Conservation (phyloP, 108 stramenopile species). For the Discostella pseudostelligera region DNA sequence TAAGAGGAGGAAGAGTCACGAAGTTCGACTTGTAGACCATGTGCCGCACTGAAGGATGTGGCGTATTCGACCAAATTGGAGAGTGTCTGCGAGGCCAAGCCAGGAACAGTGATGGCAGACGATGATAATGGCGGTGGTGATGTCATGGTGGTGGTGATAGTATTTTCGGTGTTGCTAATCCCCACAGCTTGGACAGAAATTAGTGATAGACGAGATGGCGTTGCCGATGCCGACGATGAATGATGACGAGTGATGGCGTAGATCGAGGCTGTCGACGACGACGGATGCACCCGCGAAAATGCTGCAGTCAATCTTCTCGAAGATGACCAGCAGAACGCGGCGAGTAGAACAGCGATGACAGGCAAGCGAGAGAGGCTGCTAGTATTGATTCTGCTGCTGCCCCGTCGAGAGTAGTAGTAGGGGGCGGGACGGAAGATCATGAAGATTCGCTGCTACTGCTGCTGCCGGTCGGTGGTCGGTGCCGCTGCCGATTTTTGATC, state of each 20-base stretch:
- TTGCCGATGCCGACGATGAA: not conserved
- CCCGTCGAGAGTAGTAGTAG: too few species aligned
- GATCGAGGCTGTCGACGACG: not conserved
- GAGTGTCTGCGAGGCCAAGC: constrained; percentile 6
- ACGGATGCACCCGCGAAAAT: not conserved
- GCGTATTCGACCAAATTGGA: constrained; percentile 36
- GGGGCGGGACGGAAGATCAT: too few species aligned
- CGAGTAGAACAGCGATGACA: too few species aligned
- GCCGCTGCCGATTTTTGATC: too few species aligned
- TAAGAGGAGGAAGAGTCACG: too few species aligned
- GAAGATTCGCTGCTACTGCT: too few species aligned
- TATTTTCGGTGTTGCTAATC: not conserved
- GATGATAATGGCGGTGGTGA: not conserved
- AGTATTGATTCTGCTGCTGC: too few species aligned
- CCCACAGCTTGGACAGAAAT: not conserved
- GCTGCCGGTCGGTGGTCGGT: too few species aligned
- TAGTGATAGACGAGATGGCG: not conserved
- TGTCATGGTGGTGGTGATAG: not conserved
- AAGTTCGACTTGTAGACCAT: constrained; percentile 58
- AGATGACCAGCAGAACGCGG: too few species aligned
- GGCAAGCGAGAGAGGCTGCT: too few species aligned
- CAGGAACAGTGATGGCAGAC: not conserved
- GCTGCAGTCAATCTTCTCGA: too few species aligned
- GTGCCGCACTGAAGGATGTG: constrained; percentile 58
- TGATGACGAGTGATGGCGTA: not conserved